Percentiles rank a stretch among this genome's conserved stretches.
Evolutionary conservation across 2,329 filamentous ascomycete species (phyloP).

Genomic region (Leptographium galeiforme): DNA sequence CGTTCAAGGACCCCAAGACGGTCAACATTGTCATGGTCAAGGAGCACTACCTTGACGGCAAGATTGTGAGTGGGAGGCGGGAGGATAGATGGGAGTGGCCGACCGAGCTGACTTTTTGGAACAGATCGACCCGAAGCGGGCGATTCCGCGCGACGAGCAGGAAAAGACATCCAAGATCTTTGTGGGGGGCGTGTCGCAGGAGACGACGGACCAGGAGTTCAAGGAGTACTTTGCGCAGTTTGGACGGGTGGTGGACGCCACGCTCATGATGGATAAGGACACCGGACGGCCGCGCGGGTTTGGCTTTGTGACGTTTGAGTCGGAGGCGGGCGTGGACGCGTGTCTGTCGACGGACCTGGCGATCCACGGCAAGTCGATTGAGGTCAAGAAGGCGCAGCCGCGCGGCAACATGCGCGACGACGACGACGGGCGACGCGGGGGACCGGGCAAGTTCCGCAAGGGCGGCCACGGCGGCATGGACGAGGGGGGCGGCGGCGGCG

Average conservation of each 20-base stretch:
- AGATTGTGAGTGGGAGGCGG: constrained; percentile 59
- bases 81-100: neutral
- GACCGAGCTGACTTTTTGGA: neutral
- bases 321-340: constrained; percentile 83
- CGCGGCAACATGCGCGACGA: constrained; percentile 89
- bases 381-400: constrained; percentile 96
- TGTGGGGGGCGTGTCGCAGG: constrained; percentile 92
- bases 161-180: constrained; percentile 99
- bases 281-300: constrained; percentile 94
- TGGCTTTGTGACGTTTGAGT: constrained; percentile 96
- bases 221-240: constrained; percentile 95
- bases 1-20: constrained; percentile 93
- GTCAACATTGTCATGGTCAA: constrained; percentile 99
- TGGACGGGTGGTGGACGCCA: constrained; percentile 89
- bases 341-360: constrained; percentile 75
- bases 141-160: constrained; percentile 93
- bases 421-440: constrained; percentile 52
- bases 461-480: constrained; percentile 24
- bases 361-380: constrained; percentile 91
- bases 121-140: constrained; percentile 94
- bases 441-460: constrained; percentile 42
- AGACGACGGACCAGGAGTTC: constrained; percentile 92
- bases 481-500: constrained; percentile 19
- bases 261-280: constrained; percentile 99
- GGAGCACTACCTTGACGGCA: constrained; percentile 94